Base-by-base conservation (phyloP, 1,284 basidiomycete genomes). In the Boletus mariae region DNA sequence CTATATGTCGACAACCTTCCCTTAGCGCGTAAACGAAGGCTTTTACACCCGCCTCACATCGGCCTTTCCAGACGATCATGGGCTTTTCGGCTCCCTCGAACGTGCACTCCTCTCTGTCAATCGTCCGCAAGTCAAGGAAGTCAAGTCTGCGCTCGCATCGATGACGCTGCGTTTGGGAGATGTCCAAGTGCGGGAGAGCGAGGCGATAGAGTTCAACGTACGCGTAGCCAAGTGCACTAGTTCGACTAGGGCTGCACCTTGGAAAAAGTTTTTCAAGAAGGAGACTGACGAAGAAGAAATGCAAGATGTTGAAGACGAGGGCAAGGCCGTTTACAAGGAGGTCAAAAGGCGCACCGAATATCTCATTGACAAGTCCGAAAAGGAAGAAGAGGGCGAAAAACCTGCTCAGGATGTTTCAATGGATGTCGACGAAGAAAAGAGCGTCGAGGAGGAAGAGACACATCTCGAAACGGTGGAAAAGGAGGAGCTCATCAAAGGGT, bases 181-280 rank as follows among this genome's bases (percentile, higher is more conserved):
- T 56, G 71, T 79, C 5, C 82, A 85, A 8, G 74, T 77, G 2
- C 75, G 81, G 34, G 72, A 80, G 2, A 82, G 84, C 3, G 83
- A 91, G 63, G 85, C 90, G 0, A 73, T 97, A 45, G 83, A 85
- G 62, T 81, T 98, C 52, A 72, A 76, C 1, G 79, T 98, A 62
- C 87, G 86, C 63, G 80, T 86, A 37, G 88, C 84, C 63, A 98
- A 98, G 72, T 90, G 87, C 56, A 95, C 93, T 0, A 83, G 88
- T 28, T 66, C 84, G 31, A 80, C 81, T 2, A 76, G 84, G 17
- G 86, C 92, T 0, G 87, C 90, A 54, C 72, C 83, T n/a, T 87
- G 89, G 80, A 92, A 91, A 70, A 91, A 90, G 65, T 92, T 91
- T 63, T 81, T 79, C 57, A 56, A 64, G 57, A 49, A 63, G 62